Base-by-base conservation (phyloP, 345 rosid species). In the Dipteronia sinensis region DNA sequence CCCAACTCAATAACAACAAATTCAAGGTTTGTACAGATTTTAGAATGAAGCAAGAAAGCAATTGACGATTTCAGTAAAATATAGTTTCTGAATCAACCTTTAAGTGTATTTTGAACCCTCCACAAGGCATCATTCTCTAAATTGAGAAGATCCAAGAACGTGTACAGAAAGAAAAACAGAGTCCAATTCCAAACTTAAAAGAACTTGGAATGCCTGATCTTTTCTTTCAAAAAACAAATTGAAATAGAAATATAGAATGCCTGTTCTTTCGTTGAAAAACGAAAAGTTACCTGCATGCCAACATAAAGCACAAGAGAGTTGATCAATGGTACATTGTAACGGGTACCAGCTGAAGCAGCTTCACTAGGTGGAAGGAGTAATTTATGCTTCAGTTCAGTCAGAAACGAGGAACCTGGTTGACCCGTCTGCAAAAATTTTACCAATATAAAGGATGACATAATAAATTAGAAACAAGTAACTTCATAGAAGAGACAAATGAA, bases 241-340 rank as follows among this genome's bases (percentile, higher is more conserved):
- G n/a, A 27, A 27, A 27, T 27, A 27, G 19, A 71, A 55, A 1
- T 19, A 25, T 22, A 25, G 44, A 1, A 69, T 53, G 20, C 19
- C 17, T 22, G 9, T 23, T 4, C 75, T 29, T 6, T 19, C 4
- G 38, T 3, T 34, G 6, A 34, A 34, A 34, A 34, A 34, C 38
- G 6, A 34, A 34, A 3, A 34, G 38, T 56, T 85, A 97, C 99
- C 98, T 97, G 99, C 98, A 97, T 93, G 79, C 99, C 99, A 17
- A 94, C 89, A 85, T 97, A 97, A 72, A 97, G 94, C 81, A 97
- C 98, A 67, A 97, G 94, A 64, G 99, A 97, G 83, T 97, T 97
- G 72, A 97, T 93, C 84, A 97, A 85, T 11, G 97, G 93, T 61
- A 91, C 97, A 65, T 89, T 95, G 86, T 97, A 94, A 75, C 86